Conservation (phyloP, 768 basidiomycete genomes). For the Hemileccinum rubropunctum region DNA sequence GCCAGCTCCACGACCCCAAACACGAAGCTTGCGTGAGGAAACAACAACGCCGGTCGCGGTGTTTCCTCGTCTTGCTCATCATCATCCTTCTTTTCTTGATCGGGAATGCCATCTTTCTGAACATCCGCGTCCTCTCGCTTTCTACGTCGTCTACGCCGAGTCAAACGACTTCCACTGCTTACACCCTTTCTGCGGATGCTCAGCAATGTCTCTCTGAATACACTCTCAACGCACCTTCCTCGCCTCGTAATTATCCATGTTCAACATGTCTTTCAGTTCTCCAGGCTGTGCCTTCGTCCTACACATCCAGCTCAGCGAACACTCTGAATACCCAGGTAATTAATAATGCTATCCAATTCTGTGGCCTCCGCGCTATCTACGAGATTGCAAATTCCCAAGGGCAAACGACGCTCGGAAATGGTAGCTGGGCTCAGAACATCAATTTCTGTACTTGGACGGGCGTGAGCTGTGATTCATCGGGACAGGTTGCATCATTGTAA, state of each 20-base stretch:
- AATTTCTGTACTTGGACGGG: constrained; percentile 49
- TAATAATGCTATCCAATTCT: constrained; percentile 44
- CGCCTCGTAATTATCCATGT: constrained; percentile 46
- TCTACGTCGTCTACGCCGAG: constrained; percentile 12
- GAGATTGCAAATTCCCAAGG: constrained; percentile 36
- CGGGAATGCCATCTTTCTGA: constrained; percentile 38
- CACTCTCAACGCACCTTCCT: constrained; percentile 41
- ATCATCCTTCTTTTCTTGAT: constrained; percentile 43
- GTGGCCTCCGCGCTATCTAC: constrained; percentile 44
- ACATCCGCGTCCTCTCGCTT: constrained; percentile 33
- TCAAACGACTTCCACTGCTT: constrained; percentile 24
- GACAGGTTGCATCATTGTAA: constrained; percentile 41
- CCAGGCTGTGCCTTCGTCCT: constrained; percentile 36
- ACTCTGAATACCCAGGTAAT: constrained; percentile 33
- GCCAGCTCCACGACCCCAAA: constrained; percentile 21
- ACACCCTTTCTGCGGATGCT: constrained; percentile 36
- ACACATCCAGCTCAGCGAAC: constrained; percentile 27
- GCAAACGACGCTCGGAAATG: constrained; percentile 38
- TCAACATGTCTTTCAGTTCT: constrained; percentile 42
- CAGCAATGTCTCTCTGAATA: constrained; percentile 47
- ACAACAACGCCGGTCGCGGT: constrained; percentile 31
- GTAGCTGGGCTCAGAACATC: constrained; percentile 44
- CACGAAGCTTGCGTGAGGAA: constrained; percentile 21
- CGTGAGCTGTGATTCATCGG: constrained; percentile 41
- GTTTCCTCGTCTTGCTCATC: constrained; percentile 33